Percentiles rank a stretch among this genome's conserved stretches.
Conservation (phyloP, 176 grass and related monocot species). For the Zoysia japonica region DNA sequence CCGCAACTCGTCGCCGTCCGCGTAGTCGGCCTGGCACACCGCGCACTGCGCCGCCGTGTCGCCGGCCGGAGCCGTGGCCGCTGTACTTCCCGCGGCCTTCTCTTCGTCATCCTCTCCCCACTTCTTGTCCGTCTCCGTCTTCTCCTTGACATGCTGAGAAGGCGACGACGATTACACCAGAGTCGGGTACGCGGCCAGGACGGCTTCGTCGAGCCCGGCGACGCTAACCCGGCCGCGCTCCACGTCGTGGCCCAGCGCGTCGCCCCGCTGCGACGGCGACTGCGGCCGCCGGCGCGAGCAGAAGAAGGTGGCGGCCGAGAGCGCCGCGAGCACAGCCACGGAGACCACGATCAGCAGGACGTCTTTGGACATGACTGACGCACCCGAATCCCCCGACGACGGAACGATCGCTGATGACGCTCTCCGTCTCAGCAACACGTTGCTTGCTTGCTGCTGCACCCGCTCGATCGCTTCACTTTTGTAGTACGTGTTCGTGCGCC, state of each 20-base stretch:
- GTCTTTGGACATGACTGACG: conserved; percentile 12
- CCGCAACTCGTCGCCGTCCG: conserved; percentile 47
- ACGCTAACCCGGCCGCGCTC: conserved; percentile 3
- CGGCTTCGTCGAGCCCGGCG: conserved; percentile 42
- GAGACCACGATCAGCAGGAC: conserved; percentile 6
- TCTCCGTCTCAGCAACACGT: too few species aligned
- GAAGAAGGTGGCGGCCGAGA: conserved; percentile 17
- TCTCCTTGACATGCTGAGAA: too few species aligned
- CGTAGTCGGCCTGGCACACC: conserved; percentile 64
- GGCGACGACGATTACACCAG: conserved; percentile 5
- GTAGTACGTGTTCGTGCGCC: not conserved
- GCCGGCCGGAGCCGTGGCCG: not conserved
- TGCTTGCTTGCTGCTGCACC: not conserved
- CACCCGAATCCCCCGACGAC: not conserved
- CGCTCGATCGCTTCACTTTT: not conserved
- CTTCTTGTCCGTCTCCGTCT: not conserved
- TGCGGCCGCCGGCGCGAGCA: not conserved
- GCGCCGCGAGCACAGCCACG: not conserved
- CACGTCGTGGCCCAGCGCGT: conserved; percentile 10
- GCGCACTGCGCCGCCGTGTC: conserved; percentile 37
- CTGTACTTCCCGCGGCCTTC: too few species aligned
- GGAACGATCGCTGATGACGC: too few species aligned
- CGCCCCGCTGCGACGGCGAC: conserved; percentile 10
- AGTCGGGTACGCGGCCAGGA: conserved; percentile 40
- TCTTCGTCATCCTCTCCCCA: not conserved